Base-by-base conservation (phyloP, 139 green algal species). In the Zygnema cylindricum region DNA sequence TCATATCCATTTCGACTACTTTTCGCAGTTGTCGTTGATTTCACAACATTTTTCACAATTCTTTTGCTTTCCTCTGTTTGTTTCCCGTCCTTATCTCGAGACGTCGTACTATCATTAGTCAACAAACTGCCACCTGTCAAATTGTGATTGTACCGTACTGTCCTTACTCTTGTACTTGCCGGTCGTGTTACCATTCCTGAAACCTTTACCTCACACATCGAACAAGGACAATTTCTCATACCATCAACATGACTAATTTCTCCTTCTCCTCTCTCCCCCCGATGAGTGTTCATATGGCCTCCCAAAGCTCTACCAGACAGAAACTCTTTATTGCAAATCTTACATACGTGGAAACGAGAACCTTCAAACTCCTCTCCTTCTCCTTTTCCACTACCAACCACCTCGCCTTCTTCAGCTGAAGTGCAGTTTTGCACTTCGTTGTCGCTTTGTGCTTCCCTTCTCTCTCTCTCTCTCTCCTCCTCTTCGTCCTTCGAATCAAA, bases 221-320 rank as follows among this genome's bases (percentile, higher is more conserved):
- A n/a, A n/a, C n/a, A n/a, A n/a, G n/a, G n/a, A n/a, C n/a, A n/a
- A n/a, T n/a, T n/a, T n/a, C n/a, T n/a, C n/a, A n/a, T n/a, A n/a
- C n/a, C n/a, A n/a, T n/a, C n/a, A n/a, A n/a, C n/a, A n/a, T n/a
- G n/a, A n/a, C n/a, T n/a, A n/a, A n/a, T n/a, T n/a, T n/a, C n/a
- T n/a, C 7, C 16, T 16, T 63, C 49, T 16, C 49, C 49, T 63
- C 16, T 7, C 49, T 63, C 49, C 49, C 7, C 49, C 49, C 49
- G 49, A 57, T 84, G 77, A 32, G 55, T 63, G 77, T 36, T 35
- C 77, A 84, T 84, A 33, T 84, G 77, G 21, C 40, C 77, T 36
- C 77, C 77, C 38, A 84, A 55, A 35, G 77, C 77, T 36, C 77
- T 49, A 22, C 77, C 77, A 55, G 77, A 69, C 38, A 55, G 35